Evolutionary conservation across 2,329 filamentous ascomycete genomes (phyloP).

Genomic region (Pseudocercospora pini-densiflorae): DNA sequence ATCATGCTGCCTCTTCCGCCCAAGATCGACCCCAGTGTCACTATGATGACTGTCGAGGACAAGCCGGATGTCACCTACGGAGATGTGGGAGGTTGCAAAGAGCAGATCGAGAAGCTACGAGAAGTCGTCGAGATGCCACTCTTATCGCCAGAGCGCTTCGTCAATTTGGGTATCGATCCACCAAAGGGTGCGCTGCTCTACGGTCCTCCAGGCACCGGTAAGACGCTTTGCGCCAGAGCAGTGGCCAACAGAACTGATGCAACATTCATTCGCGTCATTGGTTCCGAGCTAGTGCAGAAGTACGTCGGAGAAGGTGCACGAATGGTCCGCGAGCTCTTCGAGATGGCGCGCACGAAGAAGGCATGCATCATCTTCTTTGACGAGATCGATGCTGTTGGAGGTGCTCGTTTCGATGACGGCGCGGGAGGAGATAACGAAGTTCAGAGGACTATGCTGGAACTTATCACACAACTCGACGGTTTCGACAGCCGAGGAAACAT

Average conservation of each 20-base stretch:
- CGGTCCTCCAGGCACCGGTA: constrained; percentile 96
- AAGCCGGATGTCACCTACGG: constrained; percentile 99
- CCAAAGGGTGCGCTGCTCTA: constrained; percentile 97
- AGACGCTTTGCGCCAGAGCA: constrained; percentile 95
- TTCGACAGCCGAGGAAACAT: constrained; percentile 98
- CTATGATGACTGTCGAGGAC: constrained; percentile 99
- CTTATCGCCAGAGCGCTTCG: constrained; percentile 93
- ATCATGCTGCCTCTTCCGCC: constrained; percentile 94
- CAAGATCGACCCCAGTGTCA: constrained; percentile 98
- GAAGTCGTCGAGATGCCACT: constrained; percentile 99
- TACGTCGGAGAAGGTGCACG: constrained; percentile 97
- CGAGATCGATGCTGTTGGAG: constrained; percentile 95
- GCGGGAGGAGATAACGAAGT: constrained; percentile 98
- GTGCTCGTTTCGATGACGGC: constrained; percentile 94
- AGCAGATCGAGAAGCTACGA: constrained; percentile 98
- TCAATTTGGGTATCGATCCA: constrained; percentile 97
- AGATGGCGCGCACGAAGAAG: constrained; percentile 99
- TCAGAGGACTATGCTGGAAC: constrained; percentile 95
- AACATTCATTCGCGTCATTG: constrained; percentile 98
- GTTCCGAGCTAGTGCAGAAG: constrained; percentile 96
- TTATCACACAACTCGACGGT: constrained; percentile 95
- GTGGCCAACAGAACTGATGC: constrained; percentile 98
- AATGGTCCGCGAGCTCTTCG: constrained; percentile 98
- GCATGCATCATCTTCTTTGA: constrained; percentile 99
- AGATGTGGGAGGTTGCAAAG: constrained; percentile 98